Evolutionary conservation across 2,329 filamentous ascomycete genomes (phyloP), one percentile per base, ranked within the genome.

Genomic region (Aspergillus bombycis): DNA sequence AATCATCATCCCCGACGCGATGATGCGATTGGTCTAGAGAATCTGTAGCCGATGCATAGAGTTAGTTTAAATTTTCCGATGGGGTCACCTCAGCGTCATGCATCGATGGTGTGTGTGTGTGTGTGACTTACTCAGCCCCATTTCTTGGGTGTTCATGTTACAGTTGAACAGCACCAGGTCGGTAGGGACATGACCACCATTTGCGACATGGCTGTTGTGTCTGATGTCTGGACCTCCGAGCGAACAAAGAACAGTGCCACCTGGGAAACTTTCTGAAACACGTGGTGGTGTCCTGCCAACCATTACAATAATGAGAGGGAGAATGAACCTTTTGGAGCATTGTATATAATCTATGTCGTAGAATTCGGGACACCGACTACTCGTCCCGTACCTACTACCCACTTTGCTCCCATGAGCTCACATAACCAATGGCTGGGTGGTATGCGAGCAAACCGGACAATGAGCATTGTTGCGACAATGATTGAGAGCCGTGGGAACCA

Each of bases 31-130:
- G 52, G 52, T 4, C 30, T 36, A 21, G 11, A 26, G 14, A 5
- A 34, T 28, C 21, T 53, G 50, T 16, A 34, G 23, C 30, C 30
- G 12, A 54, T 34, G 52, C 30, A 38, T 38, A 30, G 30, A 38
- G 21, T 41, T 55, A 41, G 52, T 36, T 38, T 38, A 36, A 55
- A 38, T 41, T 55, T 32, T 55, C 52, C 52, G 52, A 55, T 28
- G 32, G 34, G 16, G n/a, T 38, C 32, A 36, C 34, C 46, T 50
- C 26, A n/a, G 46, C 23, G 9, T 50, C 46, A 19, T 30, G 26
- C 46, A 50, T 50, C 3, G 4, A 30, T 21, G 30, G 38, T 8
- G 16, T 30, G 28, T 50, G 38, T 8, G 16, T 30, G 28, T 16
- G 52, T 28, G 52, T 41, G 52, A 55, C 21, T 38, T 38, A 34